Percentiles rank a stretch among this genome's conserved stretches.
Conservation (phyloP, 345 rosid species). For the Litchi chinensis region DNA sequence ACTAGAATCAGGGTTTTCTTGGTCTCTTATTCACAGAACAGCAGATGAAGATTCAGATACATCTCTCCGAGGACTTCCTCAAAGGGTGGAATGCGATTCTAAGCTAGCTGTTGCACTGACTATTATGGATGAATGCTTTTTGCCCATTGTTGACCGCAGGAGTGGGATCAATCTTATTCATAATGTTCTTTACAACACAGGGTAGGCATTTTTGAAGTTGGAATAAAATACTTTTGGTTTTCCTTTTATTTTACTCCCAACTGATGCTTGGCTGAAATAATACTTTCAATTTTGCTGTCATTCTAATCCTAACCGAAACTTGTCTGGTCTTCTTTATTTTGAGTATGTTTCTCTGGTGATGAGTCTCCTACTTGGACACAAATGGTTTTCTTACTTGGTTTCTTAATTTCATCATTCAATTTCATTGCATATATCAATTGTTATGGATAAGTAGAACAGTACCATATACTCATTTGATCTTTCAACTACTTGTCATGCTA, state of each 20-base stretch:
- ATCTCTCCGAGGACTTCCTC: constrained; percentile 47
- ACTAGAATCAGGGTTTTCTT: constrained; percentile 79
- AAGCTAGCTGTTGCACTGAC: constrained; percentile 75
- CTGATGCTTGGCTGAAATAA: constrained; percentile 6
- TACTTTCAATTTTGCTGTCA: no score
- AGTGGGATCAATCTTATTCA: constrained; percentile 79
- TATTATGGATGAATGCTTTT: constrained; percentile 92
- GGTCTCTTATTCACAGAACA: constrained; percentile 75
- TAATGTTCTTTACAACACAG: constrained; percentile 75
- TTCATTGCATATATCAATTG: constrained; percentile 9
- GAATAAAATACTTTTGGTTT: background rate
- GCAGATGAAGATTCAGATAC: constrained; percentile 52
- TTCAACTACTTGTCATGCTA: background rate
- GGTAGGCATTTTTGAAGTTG: constrained; percentile 49
- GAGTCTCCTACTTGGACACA: background rate
- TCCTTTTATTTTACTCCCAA: background rate
- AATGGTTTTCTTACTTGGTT: background rate
- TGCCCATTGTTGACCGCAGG: constrained; percentile 78
- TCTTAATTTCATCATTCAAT: background rate
- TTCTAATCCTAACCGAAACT: no score
- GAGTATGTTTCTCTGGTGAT: background rate
- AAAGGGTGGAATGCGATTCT: constrained; percentile 70
- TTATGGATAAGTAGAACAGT: constrained; percentile 2
- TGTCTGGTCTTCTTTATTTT: background rate
- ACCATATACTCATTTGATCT: constrained; percentile 1